These are phyloP conservation scores for Pelargonium exstipulatum DNA, from an alignment of 441 rosid genomes.

Conservation along the genomic window DNA sequence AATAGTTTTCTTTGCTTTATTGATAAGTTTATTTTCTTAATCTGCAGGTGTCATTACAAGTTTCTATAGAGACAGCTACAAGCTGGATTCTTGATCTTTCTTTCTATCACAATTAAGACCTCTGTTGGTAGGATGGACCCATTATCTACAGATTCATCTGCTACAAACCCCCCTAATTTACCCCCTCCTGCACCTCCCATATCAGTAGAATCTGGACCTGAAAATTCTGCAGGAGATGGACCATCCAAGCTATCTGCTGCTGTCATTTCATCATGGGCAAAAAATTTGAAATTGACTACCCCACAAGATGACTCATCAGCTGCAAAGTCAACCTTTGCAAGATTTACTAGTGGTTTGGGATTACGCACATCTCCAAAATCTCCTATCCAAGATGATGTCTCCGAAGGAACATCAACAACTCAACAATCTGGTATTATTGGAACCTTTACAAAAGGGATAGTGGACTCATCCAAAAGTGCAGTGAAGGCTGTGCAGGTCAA, in stretches of 20 bases:
- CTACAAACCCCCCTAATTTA: conserved; percentile 37
- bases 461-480: conserved; percentile 88
- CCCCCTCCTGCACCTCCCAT: conserved; percentile 32
- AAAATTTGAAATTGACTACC: conserved; percentile 40
- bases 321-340: conserved; percentile 69
- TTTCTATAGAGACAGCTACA: neutral
- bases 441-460: conserved; percentile 75
- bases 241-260: conserved; percentile 58
- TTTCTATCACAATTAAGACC: conserved; percentile 1
- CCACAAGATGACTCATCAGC: conserved; percentile 45
- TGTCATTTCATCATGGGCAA: conserved; percentile 86
- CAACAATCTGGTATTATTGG: conserved; percentile 68
- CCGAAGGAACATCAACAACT: conserved; percentile 43
- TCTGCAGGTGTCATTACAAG: neutral
- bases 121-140: conserved; percentile 36
- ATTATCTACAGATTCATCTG: conserved; percentile 41
- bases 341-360: conserved; percentile 79
- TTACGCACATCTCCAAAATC: conserved; percentile 68
- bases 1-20: neutral
- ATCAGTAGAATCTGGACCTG: conserved; percentile 29
- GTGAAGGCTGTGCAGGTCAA: conserved; percentile 96
- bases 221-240: conserved; percentile 43
- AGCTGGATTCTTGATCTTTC: neutral
- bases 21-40: neutral
- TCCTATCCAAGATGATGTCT: conserved; percentile 45